Conservation (phyloP, 2,329 filamentous ascomycete genomes). For the Colletotrichum destructivum region DNA sequence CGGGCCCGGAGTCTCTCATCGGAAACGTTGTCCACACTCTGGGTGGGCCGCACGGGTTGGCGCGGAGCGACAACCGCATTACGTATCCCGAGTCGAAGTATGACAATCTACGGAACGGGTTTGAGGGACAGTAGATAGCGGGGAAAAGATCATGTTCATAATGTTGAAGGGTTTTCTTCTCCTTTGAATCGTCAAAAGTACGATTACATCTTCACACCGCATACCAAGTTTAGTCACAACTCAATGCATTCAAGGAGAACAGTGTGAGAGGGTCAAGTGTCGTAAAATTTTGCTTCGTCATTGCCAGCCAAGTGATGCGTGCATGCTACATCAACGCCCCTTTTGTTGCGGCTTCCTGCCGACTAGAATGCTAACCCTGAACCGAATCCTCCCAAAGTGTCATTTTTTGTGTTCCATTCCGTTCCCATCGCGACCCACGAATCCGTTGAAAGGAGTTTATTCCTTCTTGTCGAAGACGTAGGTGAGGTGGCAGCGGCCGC, state of each 20-base stretch:
- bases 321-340: slow-evolving; percentile 62
- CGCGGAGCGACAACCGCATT: slow-evolving; percentile 71
- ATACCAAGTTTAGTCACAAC: not conserved
- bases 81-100: slow-evolving; percentile 78
- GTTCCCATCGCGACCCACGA: slow-evolving; percentile 30
- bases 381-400: slow-evolving; percentile 38
- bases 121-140: slow-evolving; percentile 52
- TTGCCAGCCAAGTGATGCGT: slow-evolving; percentile 48
- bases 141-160: too few relatives aligned
- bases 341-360: slow-evolving; percentile 51
- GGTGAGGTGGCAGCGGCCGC: slow-evolving; percentile 80
- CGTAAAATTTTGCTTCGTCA: slow-evolving; percentile 43
- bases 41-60: slow-evolving; percentile 67
- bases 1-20: slow-evolving; percentile 77
- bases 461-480: slow-evolving; percentile 81
- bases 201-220: too few relatives aligned
- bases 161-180: too few relatives aligned
- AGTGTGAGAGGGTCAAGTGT: slow-evolving; percentile 30
- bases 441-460: slow-evolving; percentile 45
- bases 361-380: slow-evolving; percentile 44
- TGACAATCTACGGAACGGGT: slow-evolving; percentile 76
- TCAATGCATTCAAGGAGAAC: not conserved
- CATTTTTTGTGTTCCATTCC: slow-evolving; percentile 27
- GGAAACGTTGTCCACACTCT: slow-evolving; percentile 72
- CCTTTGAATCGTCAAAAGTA: too few relatives aligned